Evolutionary conservation across 495 filamentous ascomycete genomes (phyloP).

Genomic region (Rhizodiscina lignyota): DNA sequence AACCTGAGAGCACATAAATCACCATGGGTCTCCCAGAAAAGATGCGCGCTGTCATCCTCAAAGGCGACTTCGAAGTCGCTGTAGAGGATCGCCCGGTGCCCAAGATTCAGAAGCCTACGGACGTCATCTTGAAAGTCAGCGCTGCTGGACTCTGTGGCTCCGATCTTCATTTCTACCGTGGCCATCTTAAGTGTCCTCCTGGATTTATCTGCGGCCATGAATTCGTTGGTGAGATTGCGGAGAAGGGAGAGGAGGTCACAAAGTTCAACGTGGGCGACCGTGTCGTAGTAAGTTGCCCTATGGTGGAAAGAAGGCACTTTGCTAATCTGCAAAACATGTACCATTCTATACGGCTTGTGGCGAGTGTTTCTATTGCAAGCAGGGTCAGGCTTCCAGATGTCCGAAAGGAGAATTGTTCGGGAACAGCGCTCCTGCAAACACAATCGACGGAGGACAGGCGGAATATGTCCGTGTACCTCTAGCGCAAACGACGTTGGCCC

Average conservation of each 20-base stretch:
- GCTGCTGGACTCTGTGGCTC: constrained; percentile 85
- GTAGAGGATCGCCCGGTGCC: constrained; percentile 52
- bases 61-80: constrained; percentile 41
- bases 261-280: constrained; percentile 54
- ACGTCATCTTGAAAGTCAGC: constrained; percentile 72
- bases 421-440: constrained; percentile 32
- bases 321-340: no score
- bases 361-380: constrained; percentile 80
- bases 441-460: constrained; percentile 82
- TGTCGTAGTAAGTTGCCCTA: constrained; percentile 55
- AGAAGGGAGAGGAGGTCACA: constrained; percentile 50
- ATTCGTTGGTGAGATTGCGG: constrained; percentile 61
- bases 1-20: no score
- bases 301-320: no score
- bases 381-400: constrained; percentile 71
- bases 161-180: constrained; percentile 82
- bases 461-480: constrained; percentile 72
- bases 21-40: no score
- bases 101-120: constrained; percentile 48
- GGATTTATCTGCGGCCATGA: constrained; percentile 70
- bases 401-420: constrained; percentile 62
- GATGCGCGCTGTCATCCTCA: constrained; percentile 60
- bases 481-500: constrained; percentile 68
- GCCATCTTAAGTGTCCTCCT: constrained; percentile 46
- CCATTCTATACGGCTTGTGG: constrained; percentile 31